Evolutionary conservation across 768 basidiomycete genomes (phyloP), one percentile per base, ranked within the genome.

Genomic region (Leccinum incarnatum): DNA sequence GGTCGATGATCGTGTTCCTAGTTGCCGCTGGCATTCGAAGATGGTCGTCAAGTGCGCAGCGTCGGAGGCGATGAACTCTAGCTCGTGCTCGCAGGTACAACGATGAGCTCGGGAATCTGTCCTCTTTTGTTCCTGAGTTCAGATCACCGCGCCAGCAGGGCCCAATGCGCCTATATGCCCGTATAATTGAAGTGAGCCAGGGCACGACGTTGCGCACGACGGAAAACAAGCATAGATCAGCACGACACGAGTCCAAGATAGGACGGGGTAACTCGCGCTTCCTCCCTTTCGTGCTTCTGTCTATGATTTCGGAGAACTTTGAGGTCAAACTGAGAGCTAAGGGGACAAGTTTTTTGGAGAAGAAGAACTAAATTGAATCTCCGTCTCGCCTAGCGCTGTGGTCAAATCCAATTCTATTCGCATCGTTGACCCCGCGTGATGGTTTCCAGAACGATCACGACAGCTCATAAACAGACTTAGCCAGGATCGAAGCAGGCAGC

Each of bases 401-500:
- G 25, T 25, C 9, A 54, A 60, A 32, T 56, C 67, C 57, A 62
- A 69, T 40, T 62, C 60, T 51, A 68, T 72, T 5, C 72, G 67
- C 54, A 88, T 25, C 25, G 89, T 98, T 47, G 95, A 96, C 79
- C 25, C 1, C n/a, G 25, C 79, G 95, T 27, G 95, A 98, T 73
- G 95, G 95, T 1, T 79, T 98, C 12, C 94, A 96, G 76, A 96
- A 96, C 67, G 91, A 97, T 85, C 87, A 62, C 79, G 27, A 27
- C 27, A 27, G 27, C 27, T 27, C 27, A 27, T 27, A 27, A 27
- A 27, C 27, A 27, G 87, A 14, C 83, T 98, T 11, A 83, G 81
- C 2, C 70, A 70, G 17, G 87, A 87, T 95, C 62, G 93, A 95
- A 73, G 83, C 85, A 1, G 94, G 94, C 6, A 93, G 92, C 69